Base-by-base conservation (phyloP, 306 rosid genomes). In the Carpinus viminea region DNA sequence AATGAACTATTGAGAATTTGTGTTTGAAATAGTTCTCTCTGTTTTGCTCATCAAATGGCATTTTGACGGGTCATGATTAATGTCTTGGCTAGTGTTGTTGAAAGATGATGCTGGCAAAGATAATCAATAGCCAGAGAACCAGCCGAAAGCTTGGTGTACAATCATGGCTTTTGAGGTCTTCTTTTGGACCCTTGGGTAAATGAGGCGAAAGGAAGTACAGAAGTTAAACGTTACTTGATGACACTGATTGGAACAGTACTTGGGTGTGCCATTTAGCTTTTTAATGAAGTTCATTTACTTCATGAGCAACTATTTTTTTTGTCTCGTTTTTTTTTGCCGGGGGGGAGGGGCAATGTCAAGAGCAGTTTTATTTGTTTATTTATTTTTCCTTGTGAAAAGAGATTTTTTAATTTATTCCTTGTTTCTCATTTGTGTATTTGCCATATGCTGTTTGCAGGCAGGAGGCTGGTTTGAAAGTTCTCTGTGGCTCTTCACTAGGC, bases 401-500 rank as follows among this genome's bases (percentile, higher is more conserved):
- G 38, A 62, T 28, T 62, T 13, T 62, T 13, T 62, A 45, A 17
- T 41, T 38, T 16, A 8, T n/a, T 26, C 8, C 8, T 7, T 10
- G 17, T 72, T 72, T 28, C 66, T 73, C 6, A 17, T 5, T 56
- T 38, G 50, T 9, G 26, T 7, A 72, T 71, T 68, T 78, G 52
- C 52, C 18, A 0, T 31, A 28, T 83, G 86, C 66, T 80, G 74
- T 61, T 64, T 84, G 26, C 26, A 24, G 93, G 93, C 91, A 91
- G 93, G 92, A 78, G 90, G 86, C 83, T 74, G 88, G 60, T 77
- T 73, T 65, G 20, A 56, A 70, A 84, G 82, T 79, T 74, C 77
- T 18, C 60, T 76, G 70, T 84, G 81, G 86, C 86, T 56, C 71
- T 21, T 82, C 72, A 47, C 85, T 86, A 78, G 90, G 83, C 80